Evolutionary conservation across 2,329 filamentous ascomycete genomes (phyloP), one percentile per base, ranked within the genome.

Genomic region (Sclerotinia nivalis): DNA sequence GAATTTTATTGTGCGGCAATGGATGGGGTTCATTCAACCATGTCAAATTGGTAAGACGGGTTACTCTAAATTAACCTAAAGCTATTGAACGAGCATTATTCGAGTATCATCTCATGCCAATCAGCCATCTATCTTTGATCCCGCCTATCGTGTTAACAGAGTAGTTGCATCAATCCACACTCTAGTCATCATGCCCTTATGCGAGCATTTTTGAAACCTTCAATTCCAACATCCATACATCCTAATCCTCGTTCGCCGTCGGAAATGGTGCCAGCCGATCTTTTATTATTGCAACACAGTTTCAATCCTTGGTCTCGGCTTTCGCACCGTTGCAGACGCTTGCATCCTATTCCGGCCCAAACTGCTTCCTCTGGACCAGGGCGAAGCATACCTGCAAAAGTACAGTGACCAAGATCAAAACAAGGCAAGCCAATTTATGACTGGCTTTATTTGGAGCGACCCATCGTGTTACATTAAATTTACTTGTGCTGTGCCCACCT

Each of bases 311-410:
- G 59, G 25, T 45, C 47, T 62, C 68, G 52, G 56, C 54, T 70
- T 71, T 69, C 67, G 68, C 65, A 69, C 71, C 72, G 69, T 69
- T 73, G 73, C 72, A 73, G 72, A 73, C 70, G 69, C 68, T 61
- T 71, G 71, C 70, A 71, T 67, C 34, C 72, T 71, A 68, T 72
- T 73, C 70, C 70, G 70, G 74, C 34, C 40, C 56, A 55, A 56
- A 67, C 45, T 61, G 34, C 55, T 69, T 60, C 40, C 15, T 34
- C 22, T 67, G 25, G 43, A 61, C 34, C 61, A 65, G 61, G 55
- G 45, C 65, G 69, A 49, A 47, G 43, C 20, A 28, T 15, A 54
- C 20, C 22, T n/a, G 22, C 18, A 37, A 34, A 37, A 37, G 10
- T 9, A 49, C n/a, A 34, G 45, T 50, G 50, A 62, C 60, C 31